Conservation (phyloP, 1,139 yeast genomes). For the Debaryomyces sp. region DNA sequence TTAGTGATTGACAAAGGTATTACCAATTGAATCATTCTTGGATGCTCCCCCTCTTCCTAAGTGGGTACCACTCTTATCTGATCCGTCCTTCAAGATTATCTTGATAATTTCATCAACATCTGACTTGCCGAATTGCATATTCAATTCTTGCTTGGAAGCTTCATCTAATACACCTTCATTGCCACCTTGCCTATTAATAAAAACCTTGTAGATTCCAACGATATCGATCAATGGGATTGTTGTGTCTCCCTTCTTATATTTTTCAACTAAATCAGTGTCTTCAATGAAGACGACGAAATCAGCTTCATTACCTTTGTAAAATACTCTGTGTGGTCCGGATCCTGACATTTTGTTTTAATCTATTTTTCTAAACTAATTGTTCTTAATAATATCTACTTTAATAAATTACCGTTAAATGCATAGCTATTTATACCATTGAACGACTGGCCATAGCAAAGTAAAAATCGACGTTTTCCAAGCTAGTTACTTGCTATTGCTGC, state of each 20-base stretch:
- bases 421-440: not conserved
- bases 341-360: slow-evolving; percentile 16
- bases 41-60: slow-evolving; percentile 22
- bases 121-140: slow-evolving; percentile 64
- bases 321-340: slow-evolving; percentile 46
- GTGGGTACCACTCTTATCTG: slow-evolving; percentile 37
- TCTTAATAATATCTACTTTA: not conserved
- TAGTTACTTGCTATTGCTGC: slow-evolving; percentile 7
- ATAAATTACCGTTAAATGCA: not conserved
- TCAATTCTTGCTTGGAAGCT: slow-evolving; percentile 68
- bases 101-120: slow-evolving; percentile 53
- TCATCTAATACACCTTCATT: slow-evolving; percentile 70
- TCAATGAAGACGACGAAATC: slow-evolving; percentile 72
- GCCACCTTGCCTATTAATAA: slow-evolving; percentile 64
- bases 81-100: slow-evolving; percentile 58
- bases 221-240: slow-evolving; percentile 65
- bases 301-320: slow-evolving; percentile 63
- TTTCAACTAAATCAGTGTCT: slow-evolving; percentile 48
- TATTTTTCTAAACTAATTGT: not conserved
- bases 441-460: not conserved
- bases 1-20: slow-evolving; percentile 29
- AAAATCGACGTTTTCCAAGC: not conserved
- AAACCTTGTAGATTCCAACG: slow-evolving; percentile 67
- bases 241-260: slow-evolving; percentile 53
- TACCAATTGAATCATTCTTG: slow-evolving; percentile 45